These are phyloP conservation scores for Didymellaceae sp. DNA, from an alignment of 2,329 filamentous ascomycete species.

Conservation along the genomic window DNA sequence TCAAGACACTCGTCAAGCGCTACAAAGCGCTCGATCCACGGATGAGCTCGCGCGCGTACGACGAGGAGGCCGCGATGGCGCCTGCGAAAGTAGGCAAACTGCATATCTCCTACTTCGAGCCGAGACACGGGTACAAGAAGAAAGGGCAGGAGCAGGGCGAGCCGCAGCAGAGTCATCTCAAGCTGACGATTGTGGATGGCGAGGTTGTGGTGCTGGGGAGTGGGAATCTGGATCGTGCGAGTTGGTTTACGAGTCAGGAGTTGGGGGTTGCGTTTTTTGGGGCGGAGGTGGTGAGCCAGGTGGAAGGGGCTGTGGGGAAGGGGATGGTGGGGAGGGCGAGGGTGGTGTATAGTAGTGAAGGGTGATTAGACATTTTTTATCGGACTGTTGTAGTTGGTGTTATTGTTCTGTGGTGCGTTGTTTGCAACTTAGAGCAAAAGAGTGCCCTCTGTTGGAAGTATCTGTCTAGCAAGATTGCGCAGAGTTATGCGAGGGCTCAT, in stretches of 20 bases:
- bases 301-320: conserved; percentile 34
- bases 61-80: conserved; percentile 41
- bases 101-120: conserved; percentile 65
- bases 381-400: too few relatives aligned
- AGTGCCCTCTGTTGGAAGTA: too few relatives aligned
- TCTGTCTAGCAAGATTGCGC: too few relatives aligned
- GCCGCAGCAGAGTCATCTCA: conserved; percentile 77
- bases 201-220: conserved; percentile 74
- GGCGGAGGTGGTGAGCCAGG: conserved; percentile 44
- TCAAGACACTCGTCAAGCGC: conserved; percentile 64
- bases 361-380: background rate
- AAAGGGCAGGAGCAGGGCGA: conserved; percentile 52
- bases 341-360: conserved; percentile 34
- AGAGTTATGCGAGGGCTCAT: too few relatives aligned
- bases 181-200: conserved; percentile 75
- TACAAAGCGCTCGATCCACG: conserved; percentile 50
- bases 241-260: conserved; percentile 88
- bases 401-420: background rate
- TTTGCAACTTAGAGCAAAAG: background rate
- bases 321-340: conserved; percentile 35
- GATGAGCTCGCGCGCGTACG: background rate
- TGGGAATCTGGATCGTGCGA: conserved; percentile 84
- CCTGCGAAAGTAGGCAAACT: conserved; percentile 55
- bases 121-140: conserved; percentile 32
- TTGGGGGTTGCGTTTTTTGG: conserved; percentile 69